Evolutionary conservation across 495 filamentous ascomycete species (phyloP).

Genomic region (Talaromyces adpressus): DNA sequence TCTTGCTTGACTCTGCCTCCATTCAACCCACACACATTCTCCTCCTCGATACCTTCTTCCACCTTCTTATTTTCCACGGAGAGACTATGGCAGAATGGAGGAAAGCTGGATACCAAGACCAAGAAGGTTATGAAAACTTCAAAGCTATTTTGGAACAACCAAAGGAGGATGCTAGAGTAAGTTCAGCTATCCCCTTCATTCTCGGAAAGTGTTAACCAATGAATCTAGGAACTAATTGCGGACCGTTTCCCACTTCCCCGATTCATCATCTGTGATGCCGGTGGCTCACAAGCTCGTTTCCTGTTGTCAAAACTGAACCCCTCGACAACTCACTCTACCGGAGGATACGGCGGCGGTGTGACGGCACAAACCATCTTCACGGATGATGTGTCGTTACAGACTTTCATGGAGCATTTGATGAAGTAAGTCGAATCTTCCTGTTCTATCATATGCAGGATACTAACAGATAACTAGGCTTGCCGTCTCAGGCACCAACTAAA

Average conservation of each 20-base stretch:
- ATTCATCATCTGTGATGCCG: constrained; percentile 98
- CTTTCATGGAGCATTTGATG: constrained; percentile 99
- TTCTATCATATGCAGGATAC: constrained; percentile 9
- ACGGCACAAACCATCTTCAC: constrained; percentile 98
- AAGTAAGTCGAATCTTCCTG: constrained; percentile 57
- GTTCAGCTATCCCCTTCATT: constrained; percentile 14
- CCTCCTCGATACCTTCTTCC: constrained; percentile 97
- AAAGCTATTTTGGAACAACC: constrained; percentile 80
- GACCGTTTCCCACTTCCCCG: constrained; percentile 97
- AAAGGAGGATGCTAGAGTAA: constrained; percentile 94
- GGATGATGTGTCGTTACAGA: constrained; percentile 96
- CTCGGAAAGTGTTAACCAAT: constrained; percentile 10
- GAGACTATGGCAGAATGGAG: constrained; percentile 98
- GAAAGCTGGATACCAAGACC: constrained; percentile 96
- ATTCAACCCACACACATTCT: constrained; percentile 94
- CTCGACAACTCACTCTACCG: constrained; percentile 93
- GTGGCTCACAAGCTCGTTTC: constrained; percentile 97
- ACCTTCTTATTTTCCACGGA: constrained; percentile 98
- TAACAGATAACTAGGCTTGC: constrained; percentile 46
- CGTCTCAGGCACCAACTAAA: constrained; percentile 55
- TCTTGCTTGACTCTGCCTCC: constrained; percentile 89
- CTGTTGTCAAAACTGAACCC: constrained; percentile 96
- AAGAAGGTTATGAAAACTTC: constrained; percentile 98
- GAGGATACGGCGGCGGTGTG: constrained; percentile 83
- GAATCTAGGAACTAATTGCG: constrained; percentile 80